These are phyloP conservation scores for Pichia ethanolica DNA, from an alignment of 805 yeast genomes.

Conservation along the genomic window DNA sequence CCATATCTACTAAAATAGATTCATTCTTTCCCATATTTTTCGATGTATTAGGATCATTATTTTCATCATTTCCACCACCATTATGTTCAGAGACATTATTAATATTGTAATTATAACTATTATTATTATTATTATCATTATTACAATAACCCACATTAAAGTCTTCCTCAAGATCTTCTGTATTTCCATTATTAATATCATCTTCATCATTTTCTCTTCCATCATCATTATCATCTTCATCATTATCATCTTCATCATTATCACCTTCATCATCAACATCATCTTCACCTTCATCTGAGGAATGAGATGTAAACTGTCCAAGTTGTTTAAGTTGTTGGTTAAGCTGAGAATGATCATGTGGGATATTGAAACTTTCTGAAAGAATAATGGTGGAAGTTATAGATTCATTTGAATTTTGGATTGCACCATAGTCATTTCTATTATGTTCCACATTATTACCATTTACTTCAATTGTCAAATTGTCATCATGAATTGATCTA, in stretches of 20 bases:
- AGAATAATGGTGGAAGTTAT: not conserved
- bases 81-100: not conserved
- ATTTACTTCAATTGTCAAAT: too few species aligned
- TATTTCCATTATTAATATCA: not conserved
- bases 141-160: too few species aligned
- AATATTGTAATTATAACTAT: too few species aligned
- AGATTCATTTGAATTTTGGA: too few species aligned
- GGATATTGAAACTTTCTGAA: constrained; percentile 10
- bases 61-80: not conserved
- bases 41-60: too few species aligned
- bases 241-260: constrained; percentile 6
- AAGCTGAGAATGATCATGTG: constrained; percentile 24
- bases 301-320: not conserved
- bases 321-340: constrained; percentile 27
- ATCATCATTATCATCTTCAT: constrained; percentile 8
- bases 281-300: not conserved
- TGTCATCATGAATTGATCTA: too few species aligned
- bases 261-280: constrained; percentile 4
- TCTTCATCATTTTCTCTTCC: not conserved
- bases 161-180: not conserved
- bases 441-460: too few species aligned
- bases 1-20: constrained; percentile 1
- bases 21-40: too few species aligned
- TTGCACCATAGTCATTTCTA: too few species aligned
- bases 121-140: not conserved